Evolutionary conservation across 371 early-diverging fungal genomes (phyloP).

Genomic region (Mortierella sp.): DNA sequence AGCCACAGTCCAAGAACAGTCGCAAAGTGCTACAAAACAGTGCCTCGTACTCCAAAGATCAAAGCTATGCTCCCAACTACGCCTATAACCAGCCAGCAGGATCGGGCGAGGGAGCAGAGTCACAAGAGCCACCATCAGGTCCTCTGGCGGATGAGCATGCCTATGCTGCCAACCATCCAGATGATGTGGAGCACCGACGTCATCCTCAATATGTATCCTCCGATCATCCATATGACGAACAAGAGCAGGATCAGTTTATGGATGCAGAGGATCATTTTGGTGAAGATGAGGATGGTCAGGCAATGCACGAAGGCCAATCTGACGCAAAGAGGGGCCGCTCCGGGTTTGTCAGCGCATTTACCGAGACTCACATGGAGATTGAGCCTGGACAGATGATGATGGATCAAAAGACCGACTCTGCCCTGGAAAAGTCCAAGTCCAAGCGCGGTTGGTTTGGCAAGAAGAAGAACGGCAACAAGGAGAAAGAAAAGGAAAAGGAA

Average conservation of each 20-base stretch:
- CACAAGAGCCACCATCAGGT: conserved; percentile 11
- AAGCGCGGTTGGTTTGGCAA: conserved; percentile 52
- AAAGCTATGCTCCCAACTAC: conserved; percentile 18
- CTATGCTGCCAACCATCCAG: conserved; percentile 18
- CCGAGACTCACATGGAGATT: not conserved
- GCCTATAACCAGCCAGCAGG: conserved; percentile 2
- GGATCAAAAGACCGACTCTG: not conserved
- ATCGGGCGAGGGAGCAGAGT: not conserved
- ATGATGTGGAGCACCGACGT: not conserved
- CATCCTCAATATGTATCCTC: conserved; percentile 15
- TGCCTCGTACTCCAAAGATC: conserved; percentile 25
- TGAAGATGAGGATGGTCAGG: not conserved
- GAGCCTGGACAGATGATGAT: not conserved
- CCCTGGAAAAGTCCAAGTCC: conserved; percentile 31
- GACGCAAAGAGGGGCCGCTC: not conserved
- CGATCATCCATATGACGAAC: conserved; percentile 8
- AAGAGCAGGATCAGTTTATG: conserved; percentile 5
- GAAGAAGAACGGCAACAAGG: conserved; percentile 41
- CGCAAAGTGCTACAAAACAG: conserved; percentile 10
- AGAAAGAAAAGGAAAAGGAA: conserved; percentile 22
- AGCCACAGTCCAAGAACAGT: not conserved
- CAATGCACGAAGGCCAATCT: not conserved
- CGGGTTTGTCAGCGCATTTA: not conserved
- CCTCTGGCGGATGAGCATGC: conserved; percentile 15
- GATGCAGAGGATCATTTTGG: conserved; percentile 2